Conservation (phyloP, 176 grass and related monocot species). For the Pontederia paniculata region DNA sequence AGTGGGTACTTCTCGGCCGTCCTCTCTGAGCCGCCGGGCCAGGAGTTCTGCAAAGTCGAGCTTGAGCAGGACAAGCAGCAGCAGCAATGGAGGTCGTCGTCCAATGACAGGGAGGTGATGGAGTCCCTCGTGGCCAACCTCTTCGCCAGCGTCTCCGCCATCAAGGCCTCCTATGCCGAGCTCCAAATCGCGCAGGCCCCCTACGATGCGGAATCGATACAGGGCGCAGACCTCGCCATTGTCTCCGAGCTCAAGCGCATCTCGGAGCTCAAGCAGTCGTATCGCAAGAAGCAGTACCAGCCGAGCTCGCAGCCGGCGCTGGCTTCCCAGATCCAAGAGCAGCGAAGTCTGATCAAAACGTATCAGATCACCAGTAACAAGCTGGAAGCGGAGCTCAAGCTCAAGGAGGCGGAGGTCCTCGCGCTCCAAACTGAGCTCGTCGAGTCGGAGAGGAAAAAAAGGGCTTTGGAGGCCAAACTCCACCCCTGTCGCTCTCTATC, state of each 20-base stretch:
- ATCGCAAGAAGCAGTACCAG: conserved; percentile 46
- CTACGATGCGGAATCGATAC: conserved; percentile 66
- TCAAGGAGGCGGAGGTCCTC: conserved; percentile 35
- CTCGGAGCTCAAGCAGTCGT: conserved; percentile 66
- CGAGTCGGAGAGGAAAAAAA: conserved; percentile 36
- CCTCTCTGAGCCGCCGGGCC: background rate
- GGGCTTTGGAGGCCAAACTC: conserved; percentile 45
- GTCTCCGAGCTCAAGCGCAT: conserved; percentile 70
- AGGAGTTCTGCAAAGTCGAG: background rate
- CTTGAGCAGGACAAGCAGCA: background rate
- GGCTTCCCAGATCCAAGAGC: conserved; percentile 64
- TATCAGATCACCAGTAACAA: conserved; percentile 80
- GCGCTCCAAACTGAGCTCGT: conserved; percentile 20
- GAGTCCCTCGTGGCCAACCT: conserved; percentile 52
- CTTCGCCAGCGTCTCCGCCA: conserved; percentile 72
- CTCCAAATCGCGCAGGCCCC: conserved; percentile 83
- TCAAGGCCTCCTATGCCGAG: conserved; percentile 88
- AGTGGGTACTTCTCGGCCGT: background rate
- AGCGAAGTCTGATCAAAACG: conserved; percentile 65
- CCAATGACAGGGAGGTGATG: conserved; percentile 19
- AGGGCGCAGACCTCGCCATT: conserved; percentile 48
- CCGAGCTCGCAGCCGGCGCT: conserved; percentile 32
- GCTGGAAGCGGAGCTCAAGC: conserved; percentile 46
- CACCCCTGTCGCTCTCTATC: conserved; percentile 67
- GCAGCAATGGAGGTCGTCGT: background rate